Evolutionary conservation across 1,284 basidiomycete species (phyloP), one percentile per base, ranked within the genome.

Genomic region (Wallemia hederae): DNA sequence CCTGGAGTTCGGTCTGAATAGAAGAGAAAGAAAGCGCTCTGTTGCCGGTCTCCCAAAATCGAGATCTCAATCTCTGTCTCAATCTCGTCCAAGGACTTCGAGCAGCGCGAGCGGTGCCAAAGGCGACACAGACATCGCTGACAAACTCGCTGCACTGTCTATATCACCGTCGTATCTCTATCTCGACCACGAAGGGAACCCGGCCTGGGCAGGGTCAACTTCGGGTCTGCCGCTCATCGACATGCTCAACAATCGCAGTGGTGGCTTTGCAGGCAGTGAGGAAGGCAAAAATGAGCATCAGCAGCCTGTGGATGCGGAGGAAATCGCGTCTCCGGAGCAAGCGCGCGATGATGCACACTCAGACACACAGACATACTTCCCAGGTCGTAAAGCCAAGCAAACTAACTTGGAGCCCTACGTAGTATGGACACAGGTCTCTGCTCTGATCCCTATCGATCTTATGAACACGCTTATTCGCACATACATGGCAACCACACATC

Each of bases 151-250:
- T 2, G 75, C 77, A 24, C 75, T 79, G 69, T 78, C 80, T 0
- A 69, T 83, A 33, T 76, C 80, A 0, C 80, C 81, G 0, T 82
- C 81, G 0, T 85, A 85, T 67, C 74, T 85, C 24, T 85, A 85
- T 67, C 79, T 83, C 62, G 83, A 85, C 64, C 83, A 85, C 66
- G 82, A 85, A 68, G 83, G 83, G 0, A 82, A 80, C 67, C 83
- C 83, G 0, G 74, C 83, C 61, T 86, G 83, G 83, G 83, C 86
- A 72, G 87, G 87, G 29, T 85, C 89, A 66, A 85, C 85, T 0
- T 90, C 86, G 1, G 86, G 87, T 17, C 76, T 90, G 1, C 87
- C 87, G 1, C 76, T 90, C 15, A 76, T 90, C 27, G 84, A 89
- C 67, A 71, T 86, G 7, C 73, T 91, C 27, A 71, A 65, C 66